A percentile compares a stretch with the other conserved stretches of the same genome.
Evolutionary conservation across 139 green algal genomes (phyloP).

Genomic region (Astrephomene gubernaculifera): DNA sequence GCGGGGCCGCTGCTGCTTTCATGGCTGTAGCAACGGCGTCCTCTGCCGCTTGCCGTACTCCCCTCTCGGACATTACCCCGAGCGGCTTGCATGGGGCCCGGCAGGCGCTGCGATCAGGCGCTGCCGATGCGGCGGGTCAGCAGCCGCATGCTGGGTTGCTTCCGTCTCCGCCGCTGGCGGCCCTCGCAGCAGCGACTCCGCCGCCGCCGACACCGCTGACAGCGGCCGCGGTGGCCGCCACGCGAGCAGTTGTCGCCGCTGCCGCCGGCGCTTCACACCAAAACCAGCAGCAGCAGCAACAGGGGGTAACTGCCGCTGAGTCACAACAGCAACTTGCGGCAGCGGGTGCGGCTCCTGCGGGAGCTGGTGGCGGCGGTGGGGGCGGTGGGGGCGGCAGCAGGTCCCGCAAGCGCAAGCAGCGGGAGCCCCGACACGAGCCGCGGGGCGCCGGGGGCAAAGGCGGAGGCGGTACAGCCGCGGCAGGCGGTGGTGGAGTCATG

Average conservation of each 20-base stretch:
- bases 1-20: too few relatives aligned
- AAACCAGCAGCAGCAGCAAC: background rate
- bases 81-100: too few relatives aligned
- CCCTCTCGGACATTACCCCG: background rate
- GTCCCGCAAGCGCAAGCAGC: slow-evolving; percentile 39
- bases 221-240: too few relatives aligned
- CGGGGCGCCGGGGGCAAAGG: background rate
- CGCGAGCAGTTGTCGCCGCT: too few relatives aligned
- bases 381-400: background rate
- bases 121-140: background rate
- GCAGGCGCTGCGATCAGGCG: background rate
- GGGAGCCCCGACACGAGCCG: slow-evolving; percentile 7
- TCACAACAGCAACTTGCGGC: background rate
- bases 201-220: too few relatives aligned
- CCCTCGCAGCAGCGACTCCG: too few relatives aligned
- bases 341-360: background rate
- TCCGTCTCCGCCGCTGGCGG: too few relatives aligned
- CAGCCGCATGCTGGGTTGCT: too few relatives aligned
- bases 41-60: too few relatives aligned
- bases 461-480: background rate
- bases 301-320: background rate
- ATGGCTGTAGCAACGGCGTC: too few relatives aligned
- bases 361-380: background rate
- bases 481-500: too few relatives aligned
- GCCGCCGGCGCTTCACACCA: too few relatives aligned